Conservation (phyloP, 495 filamentous ascomycete genomes). For the Penicillium cosmopolitanum region DNA sequence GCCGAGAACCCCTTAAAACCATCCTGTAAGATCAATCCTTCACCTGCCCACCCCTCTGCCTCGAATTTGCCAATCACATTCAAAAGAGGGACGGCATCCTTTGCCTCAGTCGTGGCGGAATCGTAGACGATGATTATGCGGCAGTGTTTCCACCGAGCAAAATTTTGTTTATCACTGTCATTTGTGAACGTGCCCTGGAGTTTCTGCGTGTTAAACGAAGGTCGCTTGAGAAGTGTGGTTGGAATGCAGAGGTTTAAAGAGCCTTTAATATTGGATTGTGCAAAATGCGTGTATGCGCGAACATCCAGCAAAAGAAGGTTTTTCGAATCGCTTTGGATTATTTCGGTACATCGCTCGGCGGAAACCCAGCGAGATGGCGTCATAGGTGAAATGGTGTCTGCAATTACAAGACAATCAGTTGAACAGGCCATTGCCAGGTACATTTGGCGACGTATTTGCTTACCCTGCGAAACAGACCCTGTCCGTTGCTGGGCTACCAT, state of each 20-base stretch:
- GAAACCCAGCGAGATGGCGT: constrained; percentile 55
- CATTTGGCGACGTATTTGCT: neutral
- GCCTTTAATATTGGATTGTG: constrained; percentile 70
- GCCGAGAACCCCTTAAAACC: constrained; percentile 55
- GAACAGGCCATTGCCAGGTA: no score
- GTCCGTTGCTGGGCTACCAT: constrained; percentile 1
- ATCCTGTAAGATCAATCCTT: constrained; percentile 69
- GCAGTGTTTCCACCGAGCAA: constrained; percentile 73
- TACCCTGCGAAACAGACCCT: constrained; percentile 16
- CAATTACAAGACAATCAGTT: no score
- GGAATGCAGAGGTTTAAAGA: constrained; percentile 94
- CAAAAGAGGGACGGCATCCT: constrained; percentile 74
- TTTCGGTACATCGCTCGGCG: constrained; percentile 63
- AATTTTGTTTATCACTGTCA: constrained; percentile 70
- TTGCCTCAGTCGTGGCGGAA: constrained; percentile 68
- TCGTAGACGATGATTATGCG: constrained; percentile 89
- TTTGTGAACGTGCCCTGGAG: constrained; percentile 85
- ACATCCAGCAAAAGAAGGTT: constrained; percentile 83
- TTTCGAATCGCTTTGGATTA: constrained; percentile 60
- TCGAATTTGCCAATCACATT: constrained; percentile 94
- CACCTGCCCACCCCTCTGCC: constrained; percentile 79
- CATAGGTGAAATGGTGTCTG: neutral
- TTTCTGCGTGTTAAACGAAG: constrained; percentile 89
- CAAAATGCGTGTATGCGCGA: constrained; percentile 81
- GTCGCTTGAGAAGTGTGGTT: constrained; percentile 88